These are phyloP conservation scores for Didymella keratinophila DNA, from an alignment of 2,329 filamentous ascomycete species.

Conservation along the genomic window DNA sequence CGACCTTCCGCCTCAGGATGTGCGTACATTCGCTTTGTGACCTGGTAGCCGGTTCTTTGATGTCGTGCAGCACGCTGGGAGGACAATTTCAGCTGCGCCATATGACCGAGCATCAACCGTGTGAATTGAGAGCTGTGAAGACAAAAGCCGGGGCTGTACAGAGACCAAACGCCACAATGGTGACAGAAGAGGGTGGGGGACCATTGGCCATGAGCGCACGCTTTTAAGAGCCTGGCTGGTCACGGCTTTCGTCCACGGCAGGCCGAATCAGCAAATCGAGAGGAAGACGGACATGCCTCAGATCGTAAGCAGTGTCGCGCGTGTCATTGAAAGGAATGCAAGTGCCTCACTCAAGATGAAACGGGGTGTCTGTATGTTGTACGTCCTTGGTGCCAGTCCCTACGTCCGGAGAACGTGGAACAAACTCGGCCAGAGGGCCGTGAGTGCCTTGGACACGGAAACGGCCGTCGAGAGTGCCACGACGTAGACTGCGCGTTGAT, in stretches of 20 bases:
- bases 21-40: conserved; percentile 8
- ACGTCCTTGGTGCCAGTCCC: conserved; percentile 14
- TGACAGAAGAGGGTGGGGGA: conserved; percentile 14
- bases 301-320: conserved; percentile 1
- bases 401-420: conserved; percentile 20
- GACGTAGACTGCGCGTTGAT: conserved; percentile 7
- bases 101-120: conserved; percentile 1
- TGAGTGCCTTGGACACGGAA: conserved; percentile 15
- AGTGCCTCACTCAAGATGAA: conserved; percentile 13
- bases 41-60: conserved; percentile 16
- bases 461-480: conserved; percentile 24
- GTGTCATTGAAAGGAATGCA: conserved; percentile 9
- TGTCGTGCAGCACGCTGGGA: conserved; percentile 9
- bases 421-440: conserved; percentile 7
- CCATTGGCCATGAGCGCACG: conserved; percentile 15
- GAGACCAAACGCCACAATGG: conserved; percentile 1
- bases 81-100: conserved; percentile 1
- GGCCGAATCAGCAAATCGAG: conserved; percentile 5
- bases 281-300: neutral
- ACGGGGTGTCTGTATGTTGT: conserved; percentile 18
- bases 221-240: conserved; percentile 4
- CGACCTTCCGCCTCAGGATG: neutral
- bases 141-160: conserved; percentile 3
- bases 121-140: neutral
- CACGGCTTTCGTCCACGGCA: conserved; percentile 2